These are phyloP conservation scores for Pseudopediastrum boryanum DNA, from an alignment of 139 green algal species.

Conservation along the genomic window DNA sequence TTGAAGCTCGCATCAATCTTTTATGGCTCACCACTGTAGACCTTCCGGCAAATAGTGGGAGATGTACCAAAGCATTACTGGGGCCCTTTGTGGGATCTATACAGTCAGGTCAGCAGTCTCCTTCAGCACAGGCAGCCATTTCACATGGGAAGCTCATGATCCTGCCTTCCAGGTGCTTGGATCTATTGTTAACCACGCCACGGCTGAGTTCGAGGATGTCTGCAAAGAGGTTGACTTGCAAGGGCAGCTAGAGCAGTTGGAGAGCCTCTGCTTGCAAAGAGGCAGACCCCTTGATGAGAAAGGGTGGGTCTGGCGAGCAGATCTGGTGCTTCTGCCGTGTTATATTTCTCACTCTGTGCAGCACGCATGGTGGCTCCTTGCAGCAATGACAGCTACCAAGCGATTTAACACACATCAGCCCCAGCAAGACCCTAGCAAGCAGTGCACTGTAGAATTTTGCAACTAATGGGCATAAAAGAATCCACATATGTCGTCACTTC, in stretches of 20 bases:
- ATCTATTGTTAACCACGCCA: neutral
- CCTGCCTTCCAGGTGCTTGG: neutral
- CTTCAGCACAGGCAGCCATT: neutral
- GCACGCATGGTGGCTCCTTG: neutral
- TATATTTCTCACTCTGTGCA: neutral
- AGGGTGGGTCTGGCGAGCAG: neutral
- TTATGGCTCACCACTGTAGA: neutral
- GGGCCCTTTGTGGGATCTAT: neutral
- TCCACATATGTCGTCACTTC: too few species aligned
- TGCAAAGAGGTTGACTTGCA: constrained; percentile 20
- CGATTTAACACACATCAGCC: neutral
- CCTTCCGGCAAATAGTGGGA: neutral
- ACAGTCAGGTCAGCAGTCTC: neutral
- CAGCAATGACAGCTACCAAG: neutral
- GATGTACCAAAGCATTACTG: constrained; percentile 9
- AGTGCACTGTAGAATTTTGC: neutral
- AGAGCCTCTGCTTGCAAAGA: neutral
- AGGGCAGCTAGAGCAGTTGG: constrained; percentile 34
- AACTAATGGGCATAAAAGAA: too few species aligned
- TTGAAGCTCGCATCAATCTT: neutral
- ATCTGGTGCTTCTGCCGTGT: neutral
- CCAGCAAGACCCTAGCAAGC: neutral
- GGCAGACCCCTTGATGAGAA: neutral
- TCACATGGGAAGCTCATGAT: neutral
- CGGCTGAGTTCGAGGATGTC: constrained; percentile 11